Base-by-base conservation (phyloP, 116 monocot genomes). In the Dioscorea cayenensis region DNA sequence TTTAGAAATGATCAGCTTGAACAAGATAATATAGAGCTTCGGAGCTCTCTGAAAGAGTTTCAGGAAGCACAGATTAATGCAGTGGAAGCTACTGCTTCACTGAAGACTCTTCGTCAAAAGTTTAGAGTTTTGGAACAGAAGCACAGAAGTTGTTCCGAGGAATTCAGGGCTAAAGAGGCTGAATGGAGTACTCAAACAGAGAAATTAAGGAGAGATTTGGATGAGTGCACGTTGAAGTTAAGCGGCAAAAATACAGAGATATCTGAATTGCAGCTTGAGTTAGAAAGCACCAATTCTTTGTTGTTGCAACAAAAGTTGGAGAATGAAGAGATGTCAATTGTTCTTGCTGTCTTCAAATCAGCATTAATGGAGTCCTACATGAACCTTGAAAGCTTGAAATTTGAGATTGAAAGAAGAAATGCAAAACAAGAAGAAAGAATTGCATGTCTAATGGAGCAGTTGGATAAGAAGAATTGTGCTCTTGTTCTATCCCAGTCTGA, bases 21-120 rank as follows among this genome's bases (percentile, higher is more conserved):
- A 49, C 83, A 80, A 79, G 94, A 89, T 60, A 99, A 91, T 71
- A 61, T 84, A 73, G 91, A 99, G 58, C 67, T 94, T 78, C 75
- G 77, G 61, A 65, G 51, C 4, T 76, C 83, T 68, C 25, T 91
- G 72, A 87, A 86, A 62, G 99, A 89, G 65, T 73, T 81, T 17
- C 88, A 75, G 67, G 91, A 88, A 68, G 80, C 81, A 60, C 76
- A 92, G 72, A 84, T 84, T 29, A 68, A 69, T 73, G 90, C 77
- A 6, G 79, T 49, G 22, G 83, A 85, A 50, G 67, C 86, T 71
- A 74, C 65, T 66, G 16, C 78, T 72, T 81, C 88, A 28, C 67
- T 88, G 64, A 90, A 90, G 69, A 71, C 51, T 14, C 65, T 84
- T 70, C 81, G 73, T 17, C 75, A 76, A 49, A 97, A 88, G 63